Evolutionary conservation across 1,139 yeast genomes (phyloP).

Genomic region (Casaregolazyma lundiana): DNA sequence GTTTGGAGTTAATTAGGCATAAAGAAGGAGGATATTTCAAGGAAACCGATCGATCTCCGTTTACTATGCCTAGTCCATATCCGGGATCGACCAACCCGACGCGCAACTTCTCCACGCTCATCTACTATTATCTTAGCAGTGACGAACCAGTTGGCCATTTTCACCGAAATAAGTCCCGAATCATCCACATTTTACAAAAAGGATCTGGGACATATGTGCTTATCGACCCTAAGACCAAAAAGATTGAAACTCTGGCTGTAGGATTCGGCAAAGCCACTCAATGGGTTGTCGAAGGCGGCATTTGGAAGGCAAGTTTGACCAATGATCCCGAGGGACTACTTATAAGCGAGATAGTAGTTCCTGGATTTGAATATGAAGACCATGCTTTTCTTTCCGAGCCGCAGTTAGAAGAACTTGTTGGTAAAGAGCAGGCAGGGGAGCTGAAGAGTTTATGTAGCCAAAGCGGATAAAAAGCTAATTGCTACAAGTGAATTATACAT

Average conservation of each 20-base stretch:
- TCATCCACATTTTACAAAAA: slow-evolving; percentile 45
- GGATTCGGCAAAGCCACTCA: slow-evolving; percentile 50
- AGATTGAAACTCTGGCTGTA: slow-evolving; percentile 42
- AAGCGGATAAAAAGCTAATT: too few relatives aligned
- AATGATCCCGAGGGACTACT: slow-evolving; percentile 35
- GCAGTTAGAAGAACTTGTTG: slow-evolving; percentile 36
- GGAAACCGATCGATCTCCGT: slow-evolving; percentile 47
- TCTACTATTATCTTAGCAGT: slow-evolving; percentile 45
- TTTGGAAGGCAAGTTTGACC: slow-evolving; percentile 47
- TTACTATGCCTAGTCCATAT: slow-evolving; percentile 37
- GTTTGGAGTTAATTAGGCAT: slow-evolving; percentile 28
- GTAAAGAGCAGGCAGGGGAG: slow-evolving; percentile 33
- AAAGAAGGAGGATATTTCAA: slow-evolving; percentile 49
- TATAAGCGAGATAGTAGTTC: slow-evolving; percentile 51
- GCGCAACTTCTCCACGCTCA: slow-evolving; percentile 42
- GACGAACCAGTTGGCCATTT: slow-evolving; percentile 44
- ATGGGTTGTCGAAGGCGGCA: slow-evolving; percentile 55
- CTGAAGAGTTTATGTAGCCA: slow-evolving; percentile 29
- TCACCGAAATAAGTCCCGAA: slow-evolving; percentile 44
- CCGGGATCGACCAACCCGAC: slow-evolving; percentile 14
- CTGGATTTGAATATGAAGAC: slow-evolving; percentile 51
- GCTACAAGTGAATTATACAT: too few relatives aligned
- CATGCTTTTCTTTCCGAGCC: slow-evolving; percentile 38
- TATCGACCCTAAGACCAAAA: slow-evolving; percentile 42
- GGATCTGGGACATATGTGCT: slow-evolving; percentile 49